Evolutionary conservation across 225 moss, liverwort and hornwort species (phyloP), one percentile per base, ranked within the genome.

Genomic region (Bryoerythrophyllum caledonicum): DNA sequence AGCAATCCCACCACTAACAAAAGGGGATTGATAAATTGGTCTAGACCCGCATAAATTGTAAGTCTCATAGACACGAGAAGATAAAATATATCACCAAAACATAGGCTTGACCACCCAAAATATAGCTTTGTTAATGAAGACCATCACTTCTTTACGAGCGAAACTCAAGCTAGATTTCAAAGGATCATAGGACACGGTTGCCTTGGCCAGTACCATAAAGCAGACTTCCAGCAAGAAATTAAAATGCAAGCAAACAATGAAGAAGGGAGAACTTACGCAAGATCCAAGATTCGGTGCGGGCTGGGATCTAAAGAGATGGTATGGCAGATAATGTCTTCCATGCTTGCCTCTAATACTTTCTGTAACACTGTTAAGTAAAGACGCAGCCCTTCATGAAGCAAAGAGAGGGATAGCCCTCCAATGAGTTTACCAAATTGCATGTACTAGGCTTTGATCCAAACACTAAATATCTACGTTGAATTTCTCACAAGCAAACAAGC

Each of bases 281-380:
- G 89, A 74, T 95, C 93, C 59, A 99, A 61, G 7, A 93, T 72
- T 67, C 89, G 90, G 61, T 86, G 91, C 60, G 91, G 93, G 74
- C 89, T 95, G 60, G 90, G 89, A 81, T 94, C 94, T 64, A 86
- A 82, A 30, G 90, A 76, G n/a, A 84, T 82, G 75, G 81, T 87
- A 62, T 85, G 87, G 52, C 43, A 71, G 60, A 93, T 79, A 38
- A 91, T 79, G 35, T 76, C 78, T 70, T 88, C 82, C 86, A 95
- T 89, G 82, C 80, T 90, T 72, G 85, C 83, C 78, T 99, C 86
- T 38, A 99, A 68, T 74, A 95, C 79, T 82, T 89, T 91, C 97
- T 97, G 76, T 27, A 51, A 46, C 32, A 61, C 30, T 12, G 68
- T 80, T 74, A 71, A 57, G 74, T 49, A 25, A 55, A 32, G 62